These are phyloP conservation scores for Piromyces sp. DNA, from an alignment of 192 early-diverging fungal species.

Conservation along the genomic window DNA sequence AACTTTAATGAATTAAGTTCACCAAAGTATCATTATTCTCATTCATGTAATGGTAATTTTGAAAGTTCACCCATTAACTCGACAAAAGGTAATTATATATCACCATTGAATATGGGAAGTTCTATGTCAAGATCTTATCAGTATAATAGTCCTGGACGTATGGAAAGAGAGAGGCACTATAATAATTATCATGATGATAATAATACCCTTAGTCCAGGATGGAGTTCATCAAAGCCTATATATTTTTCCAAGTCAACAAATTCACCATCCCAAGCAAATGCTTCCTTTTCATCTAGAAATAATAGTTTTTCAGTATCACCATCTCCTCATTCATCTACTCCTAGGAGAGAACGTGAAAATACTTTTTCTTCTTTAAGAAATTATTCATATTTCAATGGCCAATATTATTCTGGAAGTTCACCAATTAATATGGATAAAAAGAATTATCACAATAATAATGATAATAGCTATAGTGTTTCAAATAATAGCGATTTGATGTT, in stretches of 20 bases:
- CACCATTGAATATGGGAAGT: not conserved
- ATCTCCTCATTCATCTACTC: not conserved
- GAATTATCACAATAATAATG: not conserved
- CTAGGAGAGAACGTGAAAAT: not conserved
- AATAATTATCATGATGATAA: not conserved
- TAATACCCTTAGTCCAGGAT: not conserved
- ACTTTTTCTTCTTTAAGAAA: not conserved
- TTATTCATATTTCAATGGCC: not conserved
- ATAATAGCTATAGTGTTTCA: not conserved
- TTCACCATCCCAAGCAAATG: not conserved
- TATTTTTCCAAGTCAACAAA: not conserved
- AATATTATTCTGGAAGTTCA: not conserved
- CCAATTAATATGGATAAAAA: not conserved
- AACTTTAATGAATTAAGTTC: not conserved
- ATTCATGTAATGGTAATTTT: not conserved
- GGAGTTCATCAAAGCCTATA: not conserved
- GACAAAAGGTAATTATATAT: not conserved
- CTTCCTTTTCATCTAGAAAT: not conserved
- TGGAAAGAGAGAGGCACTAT: not conserved
- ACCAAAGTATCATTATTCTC: not conserved
- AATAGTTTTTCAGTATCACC: not conserved
- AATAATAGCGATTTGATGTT: not conserved
- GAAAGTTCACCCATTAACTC: not conserved
- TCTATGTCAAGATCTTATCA: not conserved
- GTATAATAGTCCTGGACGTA: not conserved